A percentile compares a stretch with the other conserved stretches of the same genome.
phyloP scores from a whole-genome alignment of 257 asterid species.

The Penstemon newberryi region DNA sequence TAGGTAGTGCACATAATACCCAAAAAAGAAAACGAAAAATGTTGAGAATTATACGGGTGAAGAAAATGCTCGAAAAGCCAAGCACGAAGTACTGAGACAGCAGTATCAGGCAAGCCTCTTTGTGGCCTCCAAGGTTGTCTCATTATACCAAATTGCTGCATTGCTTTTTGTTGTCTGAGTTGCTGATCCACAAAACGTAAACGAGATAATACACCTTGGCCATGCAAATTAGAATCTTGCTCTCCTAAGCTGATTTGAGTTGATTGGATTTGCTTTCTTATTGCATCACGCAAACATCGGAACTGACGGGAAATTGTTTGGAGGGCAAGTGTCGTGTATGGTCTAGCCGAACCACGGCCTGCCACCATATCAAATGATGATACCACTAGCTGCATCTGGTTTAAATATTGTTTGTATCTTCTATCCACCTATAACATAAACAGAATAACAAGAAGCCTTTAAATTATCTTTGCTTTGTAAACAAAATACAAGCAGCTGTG shows the following conservation, averaged over 20 bases:
- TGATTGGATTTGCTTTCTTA: slow-evolving; percentile 60
- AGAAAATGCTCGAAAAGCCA: slow-evolving; percentile 93
- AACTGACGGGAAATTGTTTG: slow-evolving; percentile 71
- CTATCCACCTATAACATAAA: slow-evolving; percentile 55
- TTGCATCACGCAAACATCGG: slow-evolving; percentile 56
- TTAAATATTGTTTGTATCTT: slow-evolving; percentile 59
- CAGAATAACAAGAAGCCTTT: background rate
- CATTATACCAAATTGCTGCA: slow-evolving; percentile 64
- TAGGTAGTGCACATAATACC: background rate
- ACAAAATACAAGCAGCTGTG: too few species aligned
- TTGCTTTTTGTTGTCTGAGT: slow-evolving; percentile 61
- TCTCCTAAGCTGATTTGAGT: slow-evolving; percentile 59
- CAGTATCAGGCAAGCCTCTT: slow-evolving; percentile 79
- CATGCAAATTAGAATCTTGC: slow-evolving; percentile 32
- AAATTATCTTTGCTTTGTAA: background rate
- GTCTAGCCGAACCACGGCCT: slow-evolving; percentile 64
- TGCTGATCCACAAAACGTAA: slow-evolving; percentile 68
- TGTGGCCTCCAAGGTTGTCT: slow-evolving; percentile 91
- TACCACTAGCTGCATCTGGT: slow-evolving; percentile 60
- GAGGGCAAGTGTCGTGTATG: slow-evolving; percentile 70
- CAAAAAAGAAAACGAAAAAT: background rate
- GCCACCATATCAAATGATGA: slow-evolving; percentile 65
- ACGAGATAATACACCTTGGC: slow-evolving; percentile 54
- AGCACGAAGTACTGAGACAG: slow-evolving; percentile 78
- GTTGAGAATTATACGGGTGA: slow-evolving; percentile 60